Base-by-base conservation (phyloP, 2,329 filamentous ascomycete species). In the Plectosphaerella plurivora region DNA sequence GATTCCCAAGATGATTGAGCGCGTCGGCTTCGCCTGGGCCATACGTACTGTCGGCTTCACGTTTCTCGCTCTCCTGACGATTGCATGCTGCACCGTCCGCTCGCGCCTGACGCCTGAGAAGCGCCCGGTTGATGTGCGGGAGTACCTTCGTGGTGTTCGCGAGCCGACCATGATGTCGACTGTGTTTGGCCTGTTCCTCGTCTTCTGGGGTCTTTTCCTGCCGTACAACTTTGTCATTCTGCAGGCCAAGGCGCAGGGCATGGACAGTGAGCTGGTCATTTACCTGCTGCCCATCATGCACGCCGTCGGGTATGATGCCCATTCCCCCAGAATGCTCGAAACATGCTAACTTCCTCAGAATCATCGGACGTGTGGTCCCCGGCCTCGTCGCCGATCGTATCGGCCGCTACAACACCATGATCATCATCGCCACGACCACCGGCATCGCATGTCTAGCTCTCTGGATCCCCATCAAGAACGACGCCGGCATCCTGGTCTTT, bases 401-500 rank as follows among this genome's bases (percentile, higher is more conserved):
- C 25, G 74, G 74, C 5, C 69, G 71, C 14, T 77, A 69, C 65
- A 77, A 77, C 55, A 64, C 74, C 57, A 72, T 73, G 64, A 77
- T 83, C 41, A 61, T 79, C 46, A 74, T 84, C 59, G 76, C 74
- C 15, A 68, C 72, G 14, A 60, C 81, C 49, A 77, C 80, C 2
- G 69, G 68, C 18, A 53, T 77, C 16, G 69, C 74, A 50, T 70
- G 67, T 9, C 60, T 78, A 1, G 72, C 65, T 20, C 65, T 87
- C 28, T 78, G 76, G 76, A 69, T 76, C 8, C 72, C 74, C 4
- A 75, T 70, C 51, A 70, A 68, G 2, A 72, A 72, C 36, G 78
- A 83, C 10, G 76, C 77, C 0, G 77, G 80, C 1, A 80, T 86
- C 49, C 75, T 89, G 41, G 72, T 83, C 35, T 90, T 88, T 64